phyloP scores from a whole-genome alignment of 164 flowering plant genomes.

The Aristolochia contorta region DNA sequence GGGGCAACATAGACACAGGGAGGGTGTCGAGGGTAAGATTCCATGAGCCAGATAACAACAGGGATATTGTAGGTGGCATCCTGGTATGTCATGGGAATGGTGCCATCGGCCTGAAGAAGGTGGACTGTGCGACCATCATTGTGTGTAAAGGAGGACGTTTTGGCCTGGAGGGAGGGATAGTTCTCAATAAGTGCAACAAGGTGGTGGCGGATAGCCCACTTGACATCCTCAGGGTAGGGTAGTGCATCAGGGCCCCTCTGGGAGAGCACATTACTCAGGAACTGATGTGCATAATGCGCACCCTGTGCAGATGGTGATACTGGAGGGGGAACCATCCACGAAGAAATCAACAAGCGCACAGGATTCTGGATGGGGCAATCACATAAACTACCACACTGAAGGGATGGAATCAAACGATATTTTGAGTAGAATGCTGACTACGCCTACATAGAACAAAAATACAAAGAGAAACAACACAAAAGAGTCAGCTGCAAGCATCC shows the following conservation, averaged over 20 bases:
- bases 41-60: conserved; percentile 69
- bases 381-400: too few species aligned
- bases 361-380: too few species aligned
- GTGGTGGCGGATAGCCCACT: conserved; percentile 83
- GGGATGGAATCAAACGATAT: too few species aligned
- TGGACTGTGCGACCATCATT: conserved; percentile 80
- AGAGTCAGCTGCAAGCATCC: too few species aligned
- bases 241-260: conserved; percentile 80
- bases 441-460: too few species aligned
- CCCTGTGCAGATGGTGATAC: neutral
- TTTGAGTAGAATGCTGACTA: too few species aligned
- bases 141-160: conserved; percentile 75
- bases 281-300: conserved; percentile 26
- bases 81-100: conserved; percentile 63
- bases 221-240: conserved; percentile 71
- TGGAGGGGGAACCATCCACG: conserved; percentile 1
- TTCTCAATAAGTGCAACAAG: conserved; percentile 42
- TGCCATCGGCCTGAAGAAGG: conserved; percentile 84
- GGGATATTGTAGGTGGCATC: conserved; percentile 80
- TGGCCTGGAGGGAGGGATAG: conserved; percentile 59
- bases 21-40: conserved; percentile 77
- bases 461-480: too few species aligned
- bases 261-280: conserved; percentile 68
- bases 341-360: neutral
- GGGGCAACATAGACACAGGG: conserved; percentile 75